Evolutionary conservation across 306 rosid genomes (phyloP), one percentile per base, ranked within the genome.

Genomic region (Geum urbanum): DNA sequence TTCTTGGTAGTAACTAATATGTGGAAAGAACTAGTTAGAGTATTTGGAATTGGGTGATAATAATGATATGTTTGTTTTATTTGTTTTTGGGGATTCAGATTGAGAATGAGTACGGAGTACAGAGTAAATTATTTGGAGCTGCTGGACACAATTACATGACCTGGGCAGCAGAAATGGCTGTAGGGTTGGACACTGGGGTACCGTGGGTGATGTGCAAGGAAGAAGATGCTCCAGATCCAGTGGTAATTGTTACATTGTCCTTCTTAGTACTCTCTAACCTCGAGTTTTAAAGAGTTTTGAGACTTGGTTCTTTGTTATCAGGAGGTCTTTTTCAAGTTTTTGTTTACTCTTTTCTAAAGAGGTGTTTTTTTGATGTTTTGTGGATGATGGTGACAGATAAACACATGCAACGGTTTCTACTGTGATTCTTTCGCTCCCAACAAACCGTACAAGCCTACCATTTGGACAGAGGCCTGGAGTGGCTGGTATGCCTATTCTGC

Each of bases 141-240:
- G 83, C 83, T 72, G 99, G 97, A 47, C 84, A 91, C 52, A 87
- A 82, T 73, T 95, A 95, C 75, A 70, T 91, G 83, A 89, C 72
- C 59, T 95, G 99, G 99, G 99, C 99, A 8, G 99, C 99, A 60
- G 85, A 91, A 54, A 95, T 95, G 99, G 99, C 99, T 35, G 88
- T 89, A 35, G 91, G 92, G 81, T 78, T 76, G 82, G 92, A 76
- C 58, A 95, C 99, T 14, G 99, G 99, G 43, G 99, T 95, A 71
- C 99, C 99, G 0, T 95, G 99, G 99, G 82, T 95, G 48, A 95
- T 95, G 99, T 95, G 99, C 88, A 95, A 95, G 86, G 96, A 95
- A 86, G 99, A 91, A n/a, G 97, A 95, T 84, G 99, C 99, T 8
- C 99, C 99, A 32, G 99, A 95, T 91, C 99, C 99, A 74, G 89